A percentile compares a stretch with the other conserved stretches of the same genome.
phyloP scores from a whole-genome alignment of 2,329 filamentous ascomycete species.

The Dothideomycetes sp. region DNA sequence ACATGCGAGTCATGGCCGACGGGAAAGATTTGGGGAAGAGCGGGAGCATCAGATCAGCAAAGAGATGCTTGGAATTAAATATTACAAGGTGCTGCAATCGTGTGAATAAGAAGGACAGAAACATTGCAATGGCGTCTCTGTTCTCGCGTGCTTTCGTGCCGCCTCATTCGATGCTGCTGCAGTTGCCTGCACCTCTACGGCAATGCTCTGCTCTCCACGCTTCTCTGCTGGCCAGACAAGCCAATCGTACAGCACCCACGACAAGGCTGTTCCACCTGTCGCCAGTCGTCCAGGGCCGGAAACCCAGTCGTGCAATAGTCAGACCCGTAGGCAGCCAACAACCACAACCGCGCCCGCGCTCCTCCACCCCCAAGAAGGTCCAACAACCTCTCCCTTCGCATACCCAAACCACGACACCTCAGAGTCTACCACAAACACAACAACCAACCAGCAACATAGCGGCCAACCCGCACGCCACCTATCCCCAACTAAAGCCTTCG shows the following conservation, averaged over 20 bases:
- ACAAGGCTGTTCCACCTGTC: neutral
- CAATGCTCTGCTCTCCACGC: neutral
- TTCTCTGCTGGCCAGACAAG: neutral
- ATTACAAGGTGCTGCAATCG: no score
- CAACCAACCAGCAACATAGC: no score
- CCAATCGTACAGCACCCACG: neutral
- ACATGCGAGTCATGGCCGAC: no score
- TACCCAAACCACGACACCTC: neutral
- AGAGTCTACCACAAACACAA: neutral
- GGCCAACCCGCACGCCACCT: no score
- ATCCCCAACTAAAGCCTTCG: no score
- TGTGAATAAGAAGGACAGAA: no score
- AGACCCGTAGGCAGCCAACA: neutral
- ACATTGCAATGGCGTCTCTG: neutral
- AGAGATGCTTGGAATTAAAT: no score
- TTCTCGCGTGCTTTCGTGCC: neutral
- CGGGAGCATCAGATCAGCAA: no score
- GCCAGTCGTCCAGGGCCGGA: neutral
- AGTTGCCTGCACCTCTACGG: neutral
- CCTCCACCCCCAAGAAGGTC: neutral
- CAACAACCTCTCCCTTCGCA: neutral
- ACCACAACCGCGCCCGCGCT: neutral
- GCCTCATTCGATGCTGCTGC: neutral
- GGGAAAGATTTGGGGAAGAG: no score
- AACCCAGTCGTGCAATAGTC: neutral